Evolutionary conservation across 2,329 filamentous ascomycete species (phyloP).

Genomic region (Lecanicillium sp.): DNA sequence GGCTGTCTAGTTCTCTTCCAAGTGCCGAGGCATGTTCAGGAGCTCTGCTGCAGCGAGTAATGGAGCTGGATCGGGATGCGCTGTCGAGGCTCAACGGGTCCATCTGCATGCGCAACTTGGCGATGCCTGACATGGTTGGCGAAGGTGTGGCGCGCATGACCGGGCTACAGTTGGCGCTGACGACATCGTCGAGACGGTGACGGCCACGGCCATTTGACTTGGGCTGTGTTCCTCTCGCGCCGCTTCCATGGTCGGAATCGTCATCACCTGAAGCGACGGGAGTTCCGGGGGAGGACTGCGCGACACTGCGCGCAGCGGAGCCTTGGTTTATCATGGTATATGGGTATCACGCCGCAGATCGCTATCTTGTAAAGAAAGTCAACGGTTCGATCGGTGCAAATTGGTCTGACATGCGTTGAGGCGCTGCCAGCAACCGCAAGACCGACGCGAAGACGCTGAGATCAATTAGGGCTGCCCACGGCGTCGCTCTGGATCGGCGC

Average conservation of each 20-base stretch:
- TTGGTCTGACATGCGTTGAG: no score
- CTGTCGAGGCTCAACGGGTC: constrained; percentile 65
- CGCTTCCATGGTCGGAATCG: constrained; percentile 40
- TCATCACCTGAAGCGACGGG: constrained; percentile 48
- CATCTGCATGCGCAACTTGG: constrained; percentile 71
- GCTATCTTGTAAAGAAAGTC: no score
- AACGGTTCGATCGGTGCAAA: no score
- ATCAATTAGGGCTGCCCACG: constrained; percentile 38
- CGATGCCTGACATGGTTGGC: constrained; percentile 62
- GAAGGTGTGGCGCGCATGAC: constrained; percentile 43
- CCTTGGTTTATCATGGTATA: constrained; percentile 37
- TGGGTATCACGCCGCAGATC: background rate
- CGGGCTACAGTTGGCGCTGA: constrained; percentile 57
- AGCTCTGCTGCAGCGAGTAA: constrained; percentile 42
- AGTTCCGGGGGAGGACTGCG: constrained; percentile 49
- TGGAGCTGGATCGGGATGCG: constrained; percentile 45
- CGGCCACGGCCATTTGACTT: constrained; percentile 30
- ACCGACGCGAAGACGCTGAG: background rate
- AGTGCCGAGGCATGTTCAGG: constrained; percentile 20
- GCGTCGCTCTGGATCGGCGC: constrained; percentile 51
- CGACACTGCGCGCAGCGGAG: constrained; percentile 41
- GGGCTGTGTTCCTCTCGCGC: constrained; percentile 26
- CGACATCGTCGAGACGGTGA: constrained; percentile 43
- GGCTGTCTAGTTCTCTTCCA: constrained; percentile 49
- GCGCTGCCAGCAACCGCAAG: background rate